These are phyloP conservation scores for Nitzschia putrida DNA, from an alignment of 108 stramenopile species.

Conservation along the genomic window DNA sequence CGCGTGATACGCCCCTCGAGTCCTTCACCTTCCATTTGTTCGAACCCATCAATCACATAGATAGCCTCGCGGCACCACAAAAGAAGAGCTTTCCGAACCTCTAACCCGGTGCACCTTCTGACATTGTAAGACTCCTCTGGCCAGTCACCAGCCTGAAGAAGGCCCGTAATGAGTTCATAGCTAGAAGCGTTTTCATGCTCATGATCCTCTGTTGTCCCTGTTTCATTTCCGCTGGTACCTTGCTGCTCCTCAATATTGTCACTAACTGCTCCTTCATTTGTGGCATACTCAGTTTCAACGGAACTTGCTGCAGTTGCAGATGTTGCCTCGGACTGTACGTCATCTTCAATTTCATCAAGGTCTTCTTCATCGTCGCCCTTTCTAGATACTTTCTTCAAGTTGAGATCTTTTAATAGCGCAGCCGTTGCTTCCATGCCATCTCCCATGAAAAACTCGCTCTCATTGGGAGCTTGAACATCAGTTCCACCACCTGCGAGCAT, in stretches of 20 bases:
- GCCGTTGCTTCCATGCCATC: conserved; percentile 74
- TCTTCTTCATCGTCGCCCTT: conserved; percentile 63
- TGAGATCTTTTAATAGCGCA: conserved; percentile 76
- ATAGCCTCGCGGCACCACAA: conserved; percentile 80
- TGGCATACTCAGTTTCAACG: conserved; percentile 6
- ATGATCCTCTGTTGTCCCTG: conserved; percentile 22
- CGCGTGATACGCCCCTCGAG: conserved; percentile 80
- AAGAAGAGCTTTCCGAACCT: conserved; percentile 81
- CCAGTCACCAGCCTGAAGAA: conserved; percentile 83
- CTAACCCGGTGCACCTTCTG: conserved; percentile 83
- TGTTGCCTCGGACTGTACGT: conserved; percentile 39
- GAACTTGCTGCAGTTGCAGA: conserved; percentile 18
- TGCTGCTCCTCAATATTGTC: conserved; percentile 9
- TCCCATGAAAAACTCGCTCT: conserved; percentile 28
- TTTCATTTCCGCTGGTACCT: conserved; percentile 3
- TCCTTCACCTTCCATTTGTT: conserved; percentile 80
- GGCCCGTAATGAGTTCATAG: conserved; percentile 83
- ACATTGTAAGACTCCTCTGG: conserved; percentile 88
- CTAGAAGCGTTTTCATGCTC: conserved; percentile 66
- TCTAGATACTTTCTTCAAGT: conserved; percentile 41
- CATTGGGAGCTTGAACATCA: conserved; percentile 7
- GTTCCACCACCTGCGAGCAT: conserved; percentile 1
- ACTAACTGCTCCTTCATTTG: not conserved
- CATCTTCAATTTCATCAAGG: conserved; percentile 62
- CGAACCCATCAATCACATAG: conserved; percentile 89